These are phyloP conservation scores for Rhizophora mangle DNA, from an alignment of 345 rosid genomes.

Conservation along the genomic window DNA sequence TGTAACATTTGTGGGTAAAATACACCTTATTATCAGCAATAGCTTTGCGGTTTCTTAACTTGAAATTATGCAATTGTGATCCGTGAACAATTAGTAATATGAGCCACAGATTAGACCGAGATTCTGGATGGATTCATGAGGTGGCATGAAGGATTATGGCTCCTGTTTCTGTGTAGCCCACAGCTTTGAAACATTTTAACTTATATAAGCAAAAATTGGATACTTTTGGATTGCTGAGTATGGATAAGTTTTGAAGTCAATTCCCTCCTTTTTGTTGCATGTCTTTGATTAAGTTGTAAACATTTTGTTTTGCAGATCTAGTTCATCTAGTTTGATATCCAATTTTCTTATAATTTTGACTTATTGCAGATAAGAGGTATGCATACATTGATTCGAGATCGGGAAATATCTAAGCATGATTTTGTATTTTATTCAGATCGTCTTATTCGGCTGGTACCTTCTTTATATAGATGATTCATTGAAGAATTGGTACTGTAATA, in stretches of 20 bases:
- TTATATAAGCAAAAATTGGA: not conserved
- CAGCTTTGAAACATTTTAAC: not conserved
- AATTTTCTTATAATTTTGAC: not conserved
- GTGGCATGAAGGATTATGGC: not conserved
- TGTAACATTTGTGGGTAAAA: not conserved
- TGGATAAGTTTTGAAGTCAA: not conserved
- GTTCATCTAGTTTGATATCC: not conserved
- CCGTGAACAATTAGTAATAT: too few relatives aligned
- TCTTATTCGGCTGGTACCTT: constrained; percentile 82
- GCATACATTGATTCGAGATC: constrained; percentile 98
- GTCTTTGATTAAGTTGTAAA: not conserved
- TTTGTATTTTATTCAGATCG: constrained; percentile 98
- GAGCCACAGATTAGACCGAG: not conserved
- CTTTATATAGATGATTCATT: constrained; percentile 11
- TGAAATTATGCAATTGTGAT: too few relatives aligned
- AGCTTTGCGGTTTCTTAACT: not conserved
- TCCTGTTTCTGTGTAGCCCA: constrained; percentile 1
- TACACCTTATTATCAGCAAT: not conserved
- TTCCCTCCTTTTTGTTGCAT: not conserved
- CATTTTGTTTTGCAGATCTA: not conserved
- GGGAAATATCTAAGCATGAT: constrained; percentile 93
- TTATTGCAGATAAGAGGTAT: constrained; percentile 88
- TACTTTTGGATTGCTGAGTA: not conserved
- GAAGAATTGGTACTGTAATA: not conserved
- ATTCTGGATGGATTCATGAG: not conserved